Percentiles rank a stretch among this genome's conserved stretches.
Conservation (phyloP, 495 filamentous ascomycete genomes). For the Xylaria castorea region DNA sequence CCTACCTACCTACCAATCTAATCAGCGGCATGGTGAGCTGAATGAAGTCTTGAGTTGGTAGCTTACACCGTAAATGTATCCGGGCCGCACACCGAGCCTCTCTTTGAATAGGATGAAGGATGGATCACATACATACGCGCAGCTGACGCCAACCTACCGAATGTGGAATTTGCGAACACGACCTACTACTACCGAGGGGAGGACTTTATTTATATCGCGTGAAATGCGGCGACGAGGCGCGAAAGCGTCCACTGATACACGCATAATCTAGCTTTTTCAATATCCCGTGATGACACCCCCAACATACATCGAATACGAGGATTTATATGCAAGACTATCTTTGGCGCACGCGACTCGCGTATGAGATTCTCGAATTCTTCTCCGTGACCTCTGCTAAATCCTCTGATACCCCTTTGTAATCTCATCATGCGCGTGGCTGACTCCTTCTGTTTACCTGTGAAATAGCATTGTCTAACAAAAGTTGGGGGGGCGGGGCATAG, state of each 20-base stretch:
- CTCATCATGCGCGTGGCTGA: background rate
- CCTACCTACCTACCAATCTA: background rate
- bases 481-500: no score
- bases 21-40: background rate
- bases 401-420: background rate
- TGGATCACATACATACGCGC: background rate
- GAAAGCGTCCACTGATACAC: background rate
- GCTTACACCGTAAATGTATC: background rate
- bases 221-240: background rate
- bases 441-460: background rate
- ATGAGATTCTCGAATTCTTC: background rate
- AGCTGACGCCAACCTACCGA: background rate
- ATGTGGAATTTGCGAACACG: background rate
- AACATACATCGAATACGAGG: conserved; percentile 3
- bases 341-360: background rate
- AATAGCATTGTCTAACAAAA: background rate
- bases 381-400: background rate
- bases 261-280: background rate
- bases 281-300: background rate
- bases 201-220: background rate
- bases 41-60: background rate
- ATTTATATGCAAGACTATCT: background rate
- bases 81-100: background rate
- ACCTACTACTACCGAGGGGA: background rate
- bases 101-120: background rate